Conservation (phyloP, 176 grass and related monocot species). For the Thinopyrum elongatum region DNA sequence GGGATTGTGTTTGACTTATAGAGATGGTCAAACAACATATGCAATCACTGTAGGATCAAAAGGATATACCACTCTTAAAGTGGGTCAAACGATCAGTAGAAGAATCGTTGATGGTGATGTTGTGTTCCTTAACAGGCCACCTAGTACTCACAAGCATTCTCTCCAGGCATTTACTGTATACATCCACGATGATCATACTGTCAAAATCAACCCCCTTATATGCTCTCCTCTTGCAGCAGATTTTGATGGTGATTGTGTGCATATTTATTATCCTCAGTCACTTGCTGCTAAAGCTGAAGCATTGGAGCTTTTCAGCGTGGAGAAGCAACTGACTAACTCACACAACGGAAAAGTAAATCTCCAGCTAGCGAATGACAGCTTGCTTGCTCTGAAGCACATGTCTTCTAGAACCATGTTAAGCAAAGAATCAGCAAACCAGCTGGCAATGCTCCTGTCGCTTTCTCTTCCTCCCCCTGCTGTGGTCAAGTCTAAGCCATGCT, state of each 20-base stretch:
- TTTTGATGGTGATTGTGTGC: constrained; percentile 91
- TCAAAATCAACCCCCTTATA: constrained; percentile 93
- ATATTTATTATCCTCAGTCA: constrained; percentile 90
- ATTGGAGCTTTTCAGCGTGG: constrained; percentile 85
- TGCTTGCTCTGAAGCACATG: constrained; percentile 73
- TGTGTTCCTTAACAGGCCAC: constrained; percentile 90
- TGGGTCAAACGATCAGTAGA: constrained; percentile 72
- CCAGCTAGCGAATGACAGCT: constrained; percentile 69
- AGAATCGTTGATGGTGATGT: constrained; percentile 88
- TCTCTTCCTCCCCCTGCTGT: constrained; percentile 57
- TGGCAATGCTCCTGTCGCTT: constrained; percentile 64
- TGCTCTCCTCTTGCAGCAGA: constrained; percentile 82
- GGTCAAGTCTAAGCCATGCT: constrained; percentile 49
- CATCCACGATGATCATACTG: constrained; percentile 82
- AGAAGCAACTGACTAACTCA: constrained; percentile 66
- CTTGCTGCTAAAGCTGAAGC: constrained; percentile 95
- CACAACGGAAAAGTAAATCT: constrained; percentile 77
- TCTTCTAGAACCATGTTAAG: constrained; percentile 37
- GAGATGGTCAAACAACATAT: constrained; percentile 75
- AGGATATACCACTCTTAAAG: constrained; percentile 77
- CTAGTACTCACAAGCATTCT: constrained; percentile 93
- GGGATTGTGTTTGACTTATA: constrained; percentile 79
- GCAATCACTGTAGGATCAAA: constrained; percentile 82
- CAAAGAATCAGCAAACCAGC: constrained; percentile 58
- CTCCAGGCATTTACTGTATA: constrained; percentile 88